Percentiles rank a stretch among this genome's conserved stretches.
Evolutionary conservation across 768 basidiomycete genomes (phyloP).

Genomic region (Cyathus striatus): DNA sequence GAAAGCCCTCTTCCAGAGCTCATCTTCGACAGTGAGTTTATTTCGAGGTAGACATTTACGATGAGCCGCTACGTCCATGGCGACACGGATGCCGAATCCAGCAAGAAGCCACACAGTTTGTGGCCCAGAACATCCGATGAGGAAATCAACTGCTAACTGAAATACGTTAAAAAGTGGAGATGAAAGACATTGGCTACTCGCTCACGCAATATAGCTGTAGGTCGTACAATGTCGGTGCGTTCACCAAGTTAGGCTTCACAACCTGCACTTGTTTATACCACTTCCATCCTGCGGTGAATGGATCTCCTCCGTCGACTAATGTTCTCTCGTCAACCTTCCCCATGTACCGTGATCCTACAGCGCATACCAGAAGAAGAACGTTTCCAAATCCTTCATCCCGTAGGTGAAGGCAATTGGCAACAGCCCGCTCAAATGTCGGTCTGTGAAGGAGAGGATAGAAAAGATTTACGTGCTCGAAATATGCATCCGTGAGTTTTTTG

Average conservation of each 20-base stretch:
- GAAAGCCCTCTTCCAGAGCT: conserved; percentile 72
- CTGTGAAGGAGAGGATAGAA: conserved; percentile 68
- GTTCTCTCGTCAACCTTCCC: conserved; percentile 61
- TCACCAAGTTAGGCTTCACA: conserved; percentile 56
- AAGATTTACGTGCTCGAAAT: conserved; percentile 54
- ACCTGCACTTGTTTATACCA: conserved; percentile 66
- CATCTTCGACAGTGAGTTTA: conserved; percentile 49
- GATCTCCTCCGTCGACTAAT: conserved; percentile 29
- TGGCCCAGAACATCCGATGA: conserved; percentile 54
- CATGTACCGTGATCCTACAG: conserved; percentile 55
- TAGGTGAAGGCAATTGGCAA: conserved; percentile 45
- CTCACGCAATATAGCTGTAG: conserved; percentile 62
- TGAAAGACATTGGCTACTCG: conserved; percentile 5
- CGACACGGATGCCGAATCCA: conserved; percentile 67
- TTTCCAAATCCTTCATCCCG: conserved; percentile 48
- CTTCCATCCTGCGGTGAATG: conserved; percentile 55
- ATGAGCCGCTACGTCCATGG: conserved; percentile 79
- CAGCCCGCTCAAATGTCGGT: conserved; percentile 53
- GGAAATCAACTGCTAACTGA: conserved; percentile 49
- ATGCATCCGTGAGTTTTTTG: conserved; percentile 48
- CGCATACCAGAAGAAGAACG: conserved; percentile 66
- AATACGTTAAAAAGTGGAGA: not conserved
- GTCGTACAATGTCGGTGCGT: conserved; percentile 66
- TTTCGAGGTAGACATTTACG: conserved; percentile 27
- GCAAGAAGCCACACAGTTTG: conserved; percentile 67